Percentiles rank a stretch among this genome's conserved stretches.
phyloP scores from a whole-genome alignment of 2,329 filamentous ascomycete species.

The Aspergillus quadricinctus region DNA sequence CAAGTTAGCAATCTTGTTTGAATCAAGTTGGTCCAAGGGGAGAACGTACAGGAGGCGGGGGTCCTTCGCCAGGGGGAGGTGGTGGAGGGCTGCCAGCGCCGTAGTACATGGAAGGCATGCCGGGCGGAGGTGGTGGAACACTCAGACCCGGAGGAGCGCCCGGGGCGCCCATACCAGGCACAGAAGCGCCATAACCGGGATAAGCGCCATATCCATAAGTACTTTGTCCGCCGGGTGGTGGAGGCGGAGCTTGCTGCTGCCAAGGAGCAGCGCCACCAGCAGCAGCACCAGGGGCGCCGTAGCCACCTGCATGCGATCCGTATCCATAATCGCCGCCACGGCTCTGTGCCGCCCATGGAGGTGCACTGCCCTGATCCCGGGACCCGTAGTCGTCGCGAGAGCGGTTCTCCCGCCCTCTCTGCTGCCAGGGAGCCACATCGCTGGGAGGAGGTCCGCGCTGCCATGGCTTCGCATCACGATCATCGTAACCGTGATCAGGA shows the following conservation, averaged over 20 bases:
- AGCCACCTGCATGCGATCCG: conserved; percentile 33
- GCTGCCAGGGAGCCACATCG: conserved; percentile 75
- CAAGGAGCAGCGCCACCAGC: conserved; percentile 51
- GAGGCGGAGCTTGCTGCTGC: conserved; percentile 54
- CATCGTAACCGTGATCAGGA: conserved; percentile 53
- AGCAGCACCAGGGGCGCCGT: conserved; percentile 45
- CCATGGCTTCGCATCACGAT: conserved; percentile 72
- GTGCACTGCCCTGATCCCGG: conserved; percentile 33
- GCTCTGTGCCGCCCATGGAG: conserved; percentile 36
- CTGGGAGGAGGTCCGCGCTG: conserved; percentile 72
- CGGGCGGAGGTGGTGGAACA: conserved; percentile 43
- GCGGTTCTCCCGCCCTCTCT: conserved; percentile 52
- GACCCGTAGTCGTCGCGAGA: conserved; percentile 44
- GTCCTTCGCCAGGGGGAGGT: conserved; percentile 39
- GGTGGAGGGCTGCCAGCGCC: conserved; percentile 37
- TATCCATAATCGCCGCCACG: conserved; percentile 44
- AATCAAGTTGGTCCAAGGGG: neutral
- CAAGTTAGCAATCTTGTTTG: conserved; percentile 15
- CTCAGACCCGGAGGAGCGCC: conserved; percentile 48
- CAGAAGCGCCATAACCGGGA: conserved; percentile 42
- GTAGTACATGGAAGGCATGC: conserved; percentile 39
- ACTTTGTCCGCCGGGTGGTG: conserved; percentile 37
- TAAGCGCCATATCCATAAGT: conserved; percentile 57
- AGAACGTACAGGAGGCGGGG: conserved; percentile 38
- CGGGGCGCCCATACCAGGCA: conserved; percentile 48